Conservation (phyloP, 1,284 basidiomycete genomes). For the Puccinia novopanici region DNA sequence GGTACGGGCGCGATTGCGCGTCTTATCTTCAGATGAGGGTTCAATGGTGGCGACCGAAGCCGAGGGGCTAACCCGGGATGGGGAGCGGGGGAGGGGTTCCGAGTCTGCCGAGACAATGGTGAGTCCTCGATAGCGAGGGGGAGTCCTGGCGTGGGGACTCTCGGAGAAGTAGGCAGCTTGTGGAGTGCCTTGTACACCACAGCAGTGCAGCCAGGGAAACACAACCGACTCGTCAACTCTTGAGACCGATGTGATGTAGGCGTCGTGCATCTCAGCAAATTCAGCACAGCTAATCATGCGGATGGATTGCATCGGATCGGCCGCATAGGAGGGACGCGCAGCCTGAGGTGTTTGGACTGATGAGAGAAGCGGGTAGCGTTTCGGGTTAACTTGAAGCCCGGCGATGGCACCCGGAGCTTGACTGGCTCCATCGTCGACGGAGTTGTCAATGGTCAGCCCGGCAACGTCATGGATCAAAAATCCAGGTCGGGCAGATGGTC, state of each 20-base stretch:
- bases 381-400: conserved; percentile 26
- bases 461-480: conserved; percentile 14
- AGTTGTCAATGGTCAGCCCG: background rate
- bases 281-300: conserved; percentile 34
- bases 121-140: conserved; percentile 31
- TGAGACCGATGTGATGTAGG: conserved; percentile 30
- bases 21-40: background rate
- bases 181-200: conserved; percentile 19
- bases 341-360: conserved; percentile 18
- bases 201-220: conserved; percentile 42
- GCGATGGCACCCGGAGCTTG: too few relatives aligned
- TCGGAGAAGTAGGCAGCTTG: conserved; percentile 36
- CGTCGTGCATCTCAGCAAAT: conserved; percentile 27
- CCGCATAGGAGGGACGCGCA: conserved; percentile 1
- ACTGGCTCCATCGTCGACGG: background rate
- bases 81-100: conserved; percentile 43
- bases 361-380: conserved; percentile 20
- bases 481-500: background rate
- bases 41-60: background rate
- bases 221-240: conserved; percentile 31
- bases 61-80: conserved; percentile 51
- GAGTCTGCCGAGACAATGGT: conserved; percentile 41
- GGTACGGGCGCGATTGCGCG: conserved; percentile 4
- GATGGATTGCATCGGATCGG: too few relatives aligned
- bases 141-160: background rate